Evolutionary conservation across 768 basidiomycete genomes (phyloP), one percentile per base, ranked within the genome.

Genomic region (Naganishia friedmannii): DNA sequence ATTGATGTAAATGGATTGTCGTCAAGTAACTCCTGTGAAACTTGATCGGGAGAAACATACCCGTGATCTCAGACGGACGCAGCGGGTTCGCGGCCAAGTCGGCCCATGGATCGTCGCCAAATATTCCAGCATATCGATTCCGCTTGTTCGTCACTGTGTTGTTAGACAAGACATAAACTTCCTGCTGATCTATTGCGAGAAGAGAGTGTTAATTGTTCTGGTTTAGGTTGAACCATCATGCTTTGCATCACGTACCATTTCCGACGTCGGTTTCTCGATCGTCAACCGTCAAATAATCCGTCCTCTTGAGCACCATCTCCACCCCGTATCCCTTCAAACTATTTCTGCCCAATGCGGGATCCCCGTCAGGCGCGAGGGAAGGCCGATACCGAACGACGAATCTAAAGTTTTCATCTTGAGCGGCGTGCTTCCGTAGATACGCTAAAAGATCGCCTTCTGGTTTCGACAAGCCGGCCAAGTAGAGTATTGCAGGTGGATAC

Each of bases 261-360:
- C 19, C 28, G 8, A 5, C 29, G 1, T 34, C 28, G 46, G 68
- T 39, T 6, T 85, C 80, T 54, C 96, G 84, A 79, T 99, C 96
- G 77, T 99, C 96, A 9, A 97, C 83, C 4, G 89, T 93, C 15
- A 97, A 86, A 78, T 98, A 99, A 75, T 99, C 96, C 85, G 87
- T 96, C 83, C 94, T 96, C 84, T 99, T 99, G 74, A 99, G 81
- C 74, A 95, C 92, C 66, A 99, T 83, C 26, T 90, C 85, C 8
- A 94, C 94, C 3, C 96, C 96, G 74, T 92, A 99, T 5, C 95
- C 95, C 3, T 90, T 88, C 9, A 99, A 83, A 75, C 85, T 84
- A 19, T 71, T 74, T 32, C 65, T 57, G 15, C 39, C 48, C 8
- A 7, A 17, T 5, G 32, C 17, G 10, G 19, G 13, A 6, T 42